Evolutionary conservation across 441 rosid species (phyloP), one percentile per base, ranked within the genome.

Genomic region (Euphorbia corollata): DNA sequence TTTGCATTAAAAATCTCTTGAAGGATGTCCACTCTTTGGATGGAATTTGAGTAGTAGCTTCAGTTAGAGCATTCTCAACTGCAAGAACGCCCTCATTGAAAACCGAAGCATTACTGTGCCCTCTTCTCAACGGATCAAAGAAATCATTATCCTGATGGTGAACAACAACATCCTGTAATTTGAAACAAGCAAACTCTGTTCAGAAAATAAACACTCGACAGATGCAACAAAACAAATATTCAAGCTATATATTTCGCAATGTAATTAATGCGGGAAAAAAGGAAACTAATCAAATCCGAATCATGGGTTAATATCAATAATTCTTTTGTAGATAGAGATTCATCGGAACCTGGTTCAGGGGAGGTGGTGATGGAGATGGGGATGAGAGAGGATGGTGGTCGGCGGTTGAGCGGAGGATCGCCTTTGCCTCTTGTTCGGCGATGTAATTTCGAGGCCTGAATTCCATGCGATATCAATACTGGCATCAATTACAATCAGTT

Each of bases 1-100:
- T 85, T 84, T 90, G 97, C 91, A 89, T 83, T 65, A 93, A 78
- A 73, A 83, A 74, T 76, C 96, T 84, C 81, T 80, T 93, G 75
- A 89, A 90, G 34, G 88, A 86, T 48, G 70, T 79, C 98, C 98
- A 93, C 51, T 91, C 93, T 76, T 75, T 84, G 48, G 65, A 69
- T 51, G 85, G 69, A 64, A 70, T 81, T 66, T 78, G 81, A 64
- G 63, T 1, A 67, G 60, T 67, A 71, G 66, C 66, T 61, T 71
- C 81, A 41, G 75, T 18, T 61, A 79, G 65, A 74, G 74, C 63
- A 58, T 61, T 63, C 63, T 64, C 78, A 63, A 59, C 69, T 50
- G 77, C 80, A 43, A 63, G 61, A 53, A 34, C 67, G 53, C 76
- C 78, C 60, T 76, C 80, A 24, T 24, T 69, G 57, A 73, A 64